Conservation (phyloP, 2,329 filamentous ascomycete species). For the Aurifilum marmelostoma region DNA sequence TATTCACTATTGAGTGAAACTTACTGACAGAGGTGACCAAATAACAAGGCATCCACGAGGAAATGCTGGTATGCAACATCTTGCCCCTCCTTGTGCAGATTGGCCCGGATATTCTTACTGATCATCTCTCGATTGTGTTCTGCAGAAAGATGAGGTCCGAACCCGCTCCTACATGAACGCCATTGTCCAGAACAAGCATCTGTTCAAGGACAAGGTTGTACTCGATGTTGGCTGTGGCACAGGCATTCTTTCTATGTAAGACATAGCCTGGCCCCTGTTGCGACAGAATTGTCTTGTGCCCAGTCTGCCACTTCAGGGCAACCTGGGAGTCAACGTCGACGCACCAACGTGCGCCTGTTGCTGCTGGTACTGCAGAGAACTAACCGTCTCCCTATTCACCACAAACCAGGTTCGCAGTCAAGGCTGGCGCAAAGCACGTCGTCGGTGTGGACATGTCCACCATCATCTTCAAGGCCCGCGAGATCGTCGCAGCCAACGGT, state of each 20-base stretch:
- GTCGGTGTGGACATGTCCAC: conserved; percentile 99
- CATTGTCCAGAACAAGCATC: conserved; percentile 94
- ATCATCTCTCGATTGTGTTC: conserved; percentile 25
- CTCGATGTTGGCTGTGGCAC: conserved; percentile 98
- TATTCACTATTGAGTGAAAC: conserved; percentile 3
- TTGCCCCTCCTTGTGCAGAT: conserved; percentile 11
- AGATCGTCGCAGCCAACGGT: conserved; percentile 92
- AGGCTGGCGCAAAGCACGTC: conserved; percentile 96
- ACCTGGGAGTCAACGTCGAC: neutral
- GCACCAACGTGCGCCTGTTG: neutral
- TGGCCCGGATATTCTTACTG: conserved; percentile 31
- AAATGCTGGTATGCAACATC: conserved; percentile 81
- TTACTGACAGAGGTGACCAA: conserved; percentile 23
- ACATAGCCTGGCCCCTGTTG: conserved; percentile 27
- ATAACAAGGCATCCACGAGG: conserved; percentile 83
- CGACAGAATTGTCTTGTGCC: neutral
- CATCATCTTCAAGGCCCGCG: conserved; percentile 96
- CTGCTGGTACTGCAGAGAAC: neutral
- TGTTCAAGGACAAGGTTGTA: conserved; percentile 81
- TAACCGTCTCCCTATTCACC: conserved; percentile 14
- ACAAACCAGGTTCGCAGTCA: conserved; percentile 82
- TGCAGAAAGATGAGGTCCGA: conserved; percentile 95
- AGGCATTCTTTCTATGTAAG: conserved; percentile 96
- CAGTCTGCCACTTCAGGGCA: neutral
- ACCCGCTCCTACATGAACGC: conserved; percentile 96